Base-by-base conservation (phyloP, 2,329 filamentous ascomycete genomes). In the Lasiodiplodia hormozganensis region DNA sequence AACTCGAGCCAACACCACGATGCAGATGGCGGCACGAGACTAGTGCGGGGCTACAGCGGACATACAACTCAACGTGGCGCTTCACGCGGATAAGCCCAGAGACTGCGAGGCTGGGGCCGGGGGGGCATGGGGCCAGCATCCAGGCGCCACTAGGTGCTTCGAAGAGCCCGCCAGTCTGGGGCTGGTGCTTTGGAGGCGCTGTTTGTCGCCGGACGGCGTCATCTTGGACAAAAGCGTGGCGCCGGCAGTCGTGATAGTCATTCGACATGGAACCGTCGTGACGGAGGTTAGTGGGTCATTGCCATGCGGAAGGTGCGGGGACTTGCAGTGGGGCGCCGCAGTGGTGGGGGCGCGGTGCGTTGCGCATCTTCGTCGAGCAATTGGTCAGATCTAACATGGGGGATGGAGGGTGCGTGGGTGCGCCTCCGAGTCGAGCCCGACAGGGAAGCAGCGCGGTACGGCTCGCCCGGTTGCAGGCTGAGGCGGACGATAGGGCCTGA, bases 1-100 rank as follows among this genome's bases (percentile, higher is more conserved):
- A 64, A 38, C 21, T 64, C 60, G 60, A 23, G 28, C 60, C 43
- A 64, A 47, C 60, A n/a, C n/a, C 21, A 38, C 40, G 25, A 65
- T 65, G 51, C 62, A 65, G 36, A 23, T 31, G 14, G 43, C 36
- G 31, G 51, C 62, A 65, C 62, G 25, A 38, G 62, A 38, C 23
- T 65, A 28, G 25, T 65, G 62, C 62, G 62, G 62, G 62, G 62
- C 62, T 65, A 34, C 51, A n/a, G 4, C 43, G 43, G 43, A 11
- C 16, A 31, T 57, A 23, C 54, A 40, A 7, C 54, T 34, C 60
- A 53, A 36, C 49, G 36, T 65, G 62, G 49, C 62, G 62, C 62
- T 65, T 54, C 62, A 65, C 62, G 62, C 62, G 62, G 62, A 65
- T 56, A 47, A 16, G 31, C 43, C 60, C 28, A 31, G 5, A 34